Conservation (phyloP, 2,329 filamentous ascomycete genomes). For the Clonostachys rosea region DNA sequence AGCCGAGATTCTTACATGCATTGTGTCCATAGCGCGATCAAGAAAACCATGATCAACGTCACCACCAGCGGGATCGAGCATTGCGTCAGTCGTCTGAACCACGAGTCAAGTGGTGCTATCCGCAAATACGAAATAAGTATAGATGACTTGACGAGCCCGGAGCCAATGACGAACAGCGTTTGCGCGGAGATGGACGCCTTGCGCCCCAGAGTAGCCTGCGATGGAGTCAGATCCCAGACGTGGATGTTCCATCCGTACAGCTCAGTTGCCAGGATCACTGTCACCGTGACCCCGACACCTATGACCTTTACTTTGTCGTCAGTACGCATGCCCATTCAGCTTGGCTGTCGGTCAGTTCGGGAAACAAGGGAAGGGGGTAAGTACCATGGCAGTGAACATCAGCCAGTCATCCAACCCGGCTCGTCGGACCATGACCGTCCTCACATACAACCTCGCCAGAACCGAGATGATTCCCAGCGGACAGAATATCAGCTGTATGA, state of each 20-base stretch:
- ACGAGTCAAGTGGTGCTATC: constrained; percentile 23
- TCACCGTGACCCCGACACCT: constrained; percentile 22
- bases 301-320: constrained; percentile 16
- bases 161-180: constrained; percentile 30
- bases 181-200: constrained; percentile 32
- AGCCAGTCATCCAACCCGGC: constrained; percentile 33
- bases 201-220: constrained; percentile 18
- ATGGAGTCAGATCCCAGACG: constrained; percentile 24
- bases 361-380: background rate
- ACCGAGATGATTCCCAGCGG: constrained; percentile 25
- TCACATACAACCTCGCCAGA: constrained; percentile 28
- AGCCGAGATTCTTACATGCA: constrained; percentile 18
- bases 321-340: background rate
- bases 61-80: constrained; percentile 17
- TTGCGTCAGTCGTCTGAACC: constrained; percentile 24
- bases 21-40: constrained; percentile 28
- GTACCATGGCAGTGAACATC: constrained; percentile 30
- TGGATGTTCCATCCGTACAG: constrained; percentile 30
- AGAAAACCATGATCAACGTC: constrained; percentile 18
- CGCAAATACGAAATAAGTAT: constrained; percentile 33
- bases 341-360: background rate
- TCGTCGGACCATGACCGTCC: constrained; percentile 22
- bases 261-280: constrained; percentile 24
- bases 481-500: constrained; percentile 26
- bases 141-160: constrained; percentile 28